A percentile compares a stretch with the other conserved stretches of the same genome.
Evolutionary conservation across 371 early-diverging fungal genomes (phyloP).

Genomic region (Quaeritorhiza haematococci): DNA sequence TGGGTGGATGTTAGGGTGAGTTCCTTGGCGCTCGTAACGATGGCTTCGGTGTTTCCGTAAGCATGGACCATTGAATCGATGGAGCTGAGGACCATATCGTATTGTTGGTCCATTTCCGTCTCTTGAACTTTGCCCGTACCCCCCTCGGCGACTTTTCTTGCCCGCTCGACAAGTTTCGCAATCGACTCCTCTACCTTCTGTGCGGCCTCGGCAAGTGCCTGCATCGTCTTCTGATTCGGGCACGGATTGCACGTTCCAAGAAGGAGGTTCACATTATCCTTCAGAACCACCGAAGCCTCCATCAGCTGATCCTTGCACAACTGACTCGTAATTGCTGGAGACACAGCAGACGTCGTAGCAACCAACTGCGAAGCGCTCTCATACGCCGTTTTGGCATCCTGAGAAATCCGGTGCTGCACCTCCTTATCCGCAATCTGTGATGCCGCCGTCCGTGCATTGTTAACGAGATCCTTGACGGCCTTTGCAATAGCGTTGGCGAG

Average conservation of each 20-base stretch:
- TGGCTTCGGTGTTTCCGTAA: slow-evolving; percentile 26
- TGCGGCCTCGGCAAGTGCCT: slow-evolving; percentile 27
- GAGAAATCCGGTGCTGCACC: slow-evolving; percentile 19
- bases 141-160: slow-evolving; percentile 17
- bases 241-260: slow-evolving; percentile 9
- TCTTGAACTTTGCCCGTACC: slow-evolving; percentile 6
- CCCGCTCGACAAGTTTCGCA: slow-evolving; percentile 34
- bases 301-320: slow-evolving; percentile 39
- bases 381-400: slow-evolving; percentile 25
- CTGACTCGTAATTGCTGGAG: slow-evolving; percentile 30
- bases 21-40: slow-evolving; percentile 35
- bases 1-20: slow-evolving; percentile 37
- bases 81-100: slow-evolving; percentile 25
- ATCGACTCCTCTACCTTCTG: slow-evolving; percentile 32
- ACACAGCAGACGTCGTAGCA: slow-evolving; percentile 29
- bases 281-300: slow-evolving; percentile 33
- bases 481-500: slow-evolving; percentile 31
- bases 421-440: slow-evolving; percentile 20
- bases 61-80: slow-evolving; percentile 24
- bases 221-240: slow-evolving; percentile 7
- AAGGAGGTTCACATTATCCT: slow-evolving; percentile 22
- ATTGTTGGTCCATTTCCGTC: slow-evolving; percentile 26
- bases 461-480: slow-evolving; percentile 24
- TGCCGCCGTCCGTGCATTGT: slow-evolving; percentile 16
- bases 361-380: slow-evolving; percentile 26